These are phyloP conservation scores for Chrysoporthe cubensis DNA, from an alignment of 2,329 filamentous ascomycete genomes.

Conservation along the genomic window DNA sequence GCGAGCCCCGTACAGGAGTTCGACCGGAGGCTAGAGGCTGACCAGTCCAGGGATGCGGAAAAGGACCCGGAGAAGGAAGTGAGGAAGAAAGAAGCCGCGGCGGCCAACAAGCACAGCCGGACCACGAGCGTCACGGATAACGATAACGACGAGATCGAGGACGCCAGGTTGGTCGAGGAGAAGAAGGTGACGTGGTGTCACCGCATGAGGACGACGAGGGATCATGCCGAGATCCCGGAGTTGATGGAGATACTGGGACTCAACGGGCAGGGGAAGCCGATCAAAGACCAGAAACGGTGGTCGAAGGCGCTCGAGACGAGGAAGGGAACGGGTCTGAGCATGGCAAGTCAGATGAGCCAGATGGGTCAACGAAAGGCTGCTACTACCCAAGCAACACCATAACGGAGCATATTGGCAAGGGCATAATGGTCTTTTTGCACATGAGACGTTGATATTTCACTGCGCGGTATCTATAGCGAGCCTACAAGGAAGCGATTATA, in stretches of 20 bases:
- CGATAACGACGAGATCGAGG: constrained; percentile 33
- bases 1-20: constrained; percentile 42
- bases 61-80: constrained; percentile 22
- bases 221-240: constrained; percentile 74
- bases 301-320: constrained; percentile 49
- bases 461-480: background rate
- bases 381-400: background rate
- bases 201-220: constrained; percentile 77
- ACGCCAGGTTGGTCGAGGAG: constrained; percentile 45
- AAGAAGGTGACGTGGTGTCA: constrained; percentile 79
- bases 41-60: constrained; percentile 15
- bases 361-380: constrained; percentile 19
- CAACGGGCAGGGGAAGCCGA: constrained; percentile 45
- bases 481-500: background rate
- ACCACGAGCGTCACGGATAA: constrained; percentile 30
- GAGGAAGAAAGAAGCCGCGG: background rate
- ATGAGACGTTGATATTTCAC: background rate
- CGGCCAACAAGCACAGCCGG: constrained; percentile 21
- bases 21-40: constrained; percentile 37
- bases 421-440: background rate
- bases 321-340: constrained; percentile 58
- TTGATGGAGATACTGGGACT: constrained; percentile 66
- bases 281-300: constrained; percentile 50
- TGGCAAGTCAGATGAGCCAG: constrained; percentile 44
- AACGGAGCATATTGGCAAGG: background rate